These are phyloP conservation scores for Anacardium occidentale DNA, from an alignment of 345 rosid species.

Conservation along the genomic window DNA sequence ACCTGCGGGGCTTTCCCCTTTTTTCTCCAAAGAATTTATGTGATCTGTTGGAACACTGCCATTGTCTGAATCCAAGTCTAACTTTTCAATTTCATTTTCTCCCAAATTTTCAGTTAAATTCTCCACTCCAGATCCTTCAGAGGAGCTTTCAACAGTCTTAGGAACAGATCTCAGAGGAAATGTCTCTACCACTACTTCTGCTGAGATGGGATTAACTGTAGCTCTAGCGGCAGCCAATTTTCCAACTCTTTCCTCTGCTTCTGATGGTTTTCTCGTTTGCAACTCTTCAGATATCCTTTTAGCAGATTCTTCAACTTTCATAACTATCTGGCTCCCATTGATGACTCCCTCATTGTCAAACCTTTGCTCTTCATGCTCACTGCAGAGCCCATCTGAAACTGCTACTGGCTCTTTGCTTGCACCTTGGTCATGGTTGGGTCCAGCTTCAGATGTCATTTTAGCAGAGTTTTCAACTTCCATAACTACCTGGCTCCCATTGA, in stretches of 20 bases:
- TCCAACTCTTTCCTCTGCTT: conserved; percentile 17
- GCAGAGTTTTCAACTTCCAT: conserved; percentile 26
- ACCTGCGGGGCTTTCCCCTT: conserved; percentile 14
- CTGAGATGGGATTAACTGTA: conserved; percentile 19
- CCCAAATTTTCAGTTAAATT: conserved; percentile 22
- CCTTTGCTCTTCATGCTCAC: conserved; percentile 27
- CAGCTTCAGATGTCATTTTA: conserved; percentile 24
- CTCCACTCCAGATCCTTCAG: conserved; percentile 23
- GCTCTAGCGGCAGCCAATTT: conserved; percentile 19
- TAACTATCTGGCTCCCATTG: conserved; percentile 33
- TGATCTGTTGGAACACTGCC: conserved; percentile 14
- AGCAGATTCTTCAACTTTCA: conserved; percentile 28
- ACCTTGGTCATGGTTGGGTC: conserved; percentile 31
- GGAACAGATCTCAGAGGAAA: conserved; percentile 49
- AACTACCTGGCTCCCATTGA: conserved; percentile 36
- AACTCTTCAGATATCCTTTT: conserved; percentile 19
- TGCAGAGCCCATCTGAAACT: conserved; percentile 23
- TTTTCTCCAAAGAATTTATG: conserved; percentile 16
- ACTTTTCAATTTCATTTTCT: conserved; percentile 26
- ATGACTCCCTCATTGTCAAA: conserved; percentile 28
- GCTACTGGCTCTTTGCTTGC: conserved; percentile 23
- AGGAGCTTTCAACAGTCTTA: conserved; percentile 21
- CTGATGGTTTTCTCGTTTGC: conserved; percentile 20
- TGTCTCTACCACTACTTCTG: conserved; percentile 47
- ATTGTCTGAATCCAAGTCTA: conserved; percentile 16